Base-by-base conservation (phyloP, 805 yeast genomes). In the Grigorovia humatica region DNA sequence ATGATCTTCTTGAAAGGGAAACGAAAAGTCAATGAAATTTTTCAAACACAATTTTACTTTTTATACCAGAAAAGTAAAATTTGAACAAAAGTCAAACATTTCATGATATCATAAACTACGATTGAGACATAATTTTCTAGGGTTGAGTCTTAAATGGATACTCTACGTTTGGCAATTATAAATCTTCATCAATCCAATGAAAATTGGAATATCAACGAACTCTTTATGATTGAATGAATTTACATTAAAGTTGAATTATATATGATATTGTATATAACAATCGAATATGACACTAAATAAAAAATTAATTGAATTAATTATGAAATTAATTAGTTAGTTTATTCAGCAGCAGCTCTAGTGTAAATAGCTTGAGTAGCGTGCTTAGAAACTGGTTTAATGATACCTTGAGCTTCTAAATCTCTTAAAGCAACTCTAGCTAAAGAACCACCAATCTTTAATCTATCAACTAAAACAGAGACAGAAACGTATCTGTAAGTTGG, bases 361-460 rank as follows among this genome's bases (percentile, higher is more conserved):
- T 89, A 93, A 74, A 95, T 86, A 75, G 83, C 82, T 82, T 93
- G 99, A 80, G 87, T 88, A 70, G 96, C 82, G 87, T 90, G 97
- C 74, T 81, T 83, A 70, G 88, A 83, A 72, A 93, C 85, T 67
- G 95, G 89, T 80, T 83, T 86, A 77, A 93, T 93, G 73, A 87
- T 77, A 73, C 99, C 99, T 67, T 90, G 90, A 63, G 77, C 79
- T 80, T 89, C 98, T 74, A 93, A 86, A 71, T 93, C 96, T 75
- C 80, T 81, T 73, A 93, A 84, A 71, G 98, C 99, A 74, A 88
- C 85, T 81, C 99, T 91, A 70, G 99, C 99, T 72, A 93, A 68
- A 60, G 99, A 90, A 76, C 99, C 99, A 81, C 96, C 96, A 68
- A 93, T 79, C 93, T 93, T 93, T 77, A 93, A 83, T 82, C 99